Conservation (phyloP, 2,329 filamentous ascomycete species). For the Aspergillus carbonarius region DNA sequence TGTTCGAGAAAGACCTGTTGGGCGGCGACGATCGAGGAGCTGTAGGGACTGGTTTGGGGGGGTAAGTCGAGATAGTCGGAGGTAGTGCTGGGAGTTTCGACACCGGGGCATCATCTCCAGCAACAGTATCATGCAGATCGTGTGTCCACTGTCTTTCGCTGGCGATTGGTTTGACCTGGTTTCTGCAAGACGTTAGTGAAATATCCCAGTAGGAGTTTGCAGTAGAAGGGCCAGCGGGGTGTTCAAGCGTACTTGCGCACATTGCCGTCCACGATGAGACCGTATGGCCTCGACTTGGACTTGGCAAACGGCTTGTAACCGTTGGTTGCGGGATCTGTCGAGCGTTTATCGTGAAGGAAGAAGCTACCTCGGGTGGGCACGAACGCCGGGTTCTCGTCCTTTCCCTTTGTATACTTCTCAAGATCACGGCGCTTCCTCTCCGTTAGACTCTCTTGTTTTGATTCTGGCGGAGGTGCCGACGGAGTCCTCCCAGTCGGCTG, state of each 20-base stretch:
- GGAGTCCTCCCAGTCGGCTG: constrained; percentile 37
- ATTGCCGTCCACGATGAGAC: constrained; percentile 45
- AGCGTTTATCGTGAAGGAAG: constrained; percentile 93
- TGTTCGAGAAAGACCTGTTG: constrained; percentile 77
- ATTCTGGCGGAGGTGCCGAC: constrained; percentile 38
- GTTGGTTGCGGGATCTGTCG: constrained; percentile 73
- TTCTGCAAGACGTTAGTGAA: constrained; percentile 37
- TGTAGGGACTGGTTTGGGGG: constrained; percentile 38
- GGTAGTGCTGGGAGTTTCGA: constrained; percentile 31
- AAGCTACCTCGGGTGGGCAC: constrained; percentile 93
- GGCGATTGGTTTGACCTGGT: constrained; percentile 48
- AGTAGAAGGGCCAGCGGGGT: not conserved
- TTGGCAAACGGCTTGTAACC: constrained; percentile 63
- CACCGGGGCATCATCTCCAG: constrained; percentile 38
- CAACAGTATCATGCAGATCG: constrained; percentile 79
- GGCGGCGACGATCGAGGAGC: constrained; percentile 63
- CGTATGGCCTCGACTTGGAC: constrained; percentile 58
- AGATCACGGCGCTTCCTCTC: constrained; percentile 80
- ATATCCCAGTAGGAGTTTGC: not conserved
- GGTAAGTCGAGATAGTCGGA: constrained; percentile 27
- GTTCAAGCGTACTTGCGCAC: constrained; percentile 41
- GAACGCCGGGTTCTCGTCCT: constrained; percentile 86
- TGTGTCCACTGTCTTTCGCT: constrained; percentile 83
- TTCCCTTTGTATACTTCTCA: constrained; percentile 84
- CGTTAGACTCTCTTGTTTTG: constrained; percentile 56